Base-by-base conservation (phyloP, 768 basidiomycete genomes). In the Sutorius australiensis region DNA sequence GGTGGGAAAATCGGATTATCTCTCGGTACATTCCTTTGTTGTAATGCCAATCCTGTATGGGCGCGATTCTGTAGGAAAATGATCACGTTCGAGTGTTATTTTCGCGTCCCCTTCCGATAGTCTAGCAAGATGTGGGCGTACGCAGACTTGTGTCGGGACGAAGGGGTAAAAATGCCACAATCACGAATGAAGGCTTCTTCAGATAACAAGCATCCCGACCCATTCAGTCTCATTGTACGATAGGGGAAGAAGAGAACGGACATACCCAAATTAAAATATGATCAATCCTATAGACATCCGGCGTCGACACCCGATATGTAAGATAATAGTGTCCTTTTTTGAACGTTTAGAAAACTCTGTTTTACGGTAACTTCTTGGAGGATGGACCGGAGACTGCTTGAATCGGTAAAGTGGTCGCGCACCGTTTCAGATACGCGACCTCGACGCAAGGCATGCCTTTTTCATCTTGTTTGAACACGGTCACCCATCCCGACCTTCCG, bases 241-340 rank as follows among this genome's bases (percentile, higher is more conserved):
- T 41, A 46, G 37, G 34, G n/a, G 48, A 17, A 3, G 41, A 28
- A 43, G 28, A 14, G 32, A 31, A 19, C 34, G 13, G 24, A 37
- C 5, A 24, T 31, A 24, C 21, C n/a, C 24, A 38, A 30, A 49
- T 61, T 17, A 17, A 32, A 36, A 30, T 41, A n/a, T 30, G 12
- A 32, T 41, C 30, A 11, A 33, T 34, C 50, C 37, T 19, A 28
- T 27, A 13, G 13, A 32, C 17, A 13, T 17, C n/a, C 19, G 21
- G 28, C 28, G 46, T 53, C 37, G 48, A 37, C 46, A 2, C 27
- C 17, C 33, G 24, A 31, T 27, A 59, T 49, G 17, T 19, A 28
- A 51, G 42, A 46, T 46, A 36, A 14, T 13, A 3, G 6, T 34
- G 46, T 34, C 46, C 46, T 19, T 24, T 61, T 59, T 19, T 10